Evolutionary conservation across 441 rosid species (phyloP), one percentile per base, ranked within the genome.

Genomic region (Dalechampia spathulata): DNA sequence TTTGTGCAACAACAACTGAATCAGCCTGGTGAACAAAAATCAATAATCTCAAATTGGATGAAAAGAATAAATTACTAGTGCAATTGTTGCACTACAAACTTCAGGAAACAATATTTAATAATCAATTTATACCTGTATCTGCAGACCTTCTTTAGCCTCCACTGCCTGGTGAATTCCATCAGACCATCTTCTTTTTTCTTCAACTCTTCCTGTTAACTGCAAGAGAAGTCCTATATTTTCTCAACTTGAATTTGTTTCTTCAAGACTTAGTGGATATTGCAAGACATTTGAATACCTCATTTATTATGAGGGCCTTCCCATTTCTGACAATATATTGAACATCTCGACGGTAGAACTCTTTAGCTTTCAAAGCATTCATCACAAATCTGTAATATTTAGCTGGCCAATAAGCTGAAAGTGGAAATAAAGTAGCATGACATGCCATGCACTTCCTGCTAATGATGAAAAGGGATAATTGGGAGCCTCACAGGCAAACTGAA

Each of bases 151-250:
- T 76, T 92, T 92, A 48, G 96, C 98, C 78, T 91, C 98, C 57
- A 88, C 96, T 52, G 98, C 90, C 78, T 91, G 96, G 75, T 91
- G 98, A 72, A 91, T 84, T 60, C 98, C 98, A 1, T 88, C 95
- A 45, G 93, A 83, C 98, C 98, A 91, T 77, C 98, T 84, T 78
- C 90, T 80, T 70, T 86, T 91, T 72, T 91, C 98, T 78, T 91
- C 98, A 64, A 88, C 95, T 82, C 98, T 81, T 67, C 98, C 98
- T 26, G 98, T 91, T 72, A 91, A 65, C 98, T 91, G 82, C 68
- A 76, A 44, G 62, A 28, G 46, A 41, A 58, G 38, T 46, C 21
- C 52, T 23, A 4, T 13, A 11, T 26, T 27, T 50, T 32, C 37
- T 45, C 13, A 47, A 30, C 25, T 22, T 60, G 42, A 30, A 49